Conservation (phyloP, 1,139 yeast genomes). For the Geotrichum cucujoidarum region DNA sequence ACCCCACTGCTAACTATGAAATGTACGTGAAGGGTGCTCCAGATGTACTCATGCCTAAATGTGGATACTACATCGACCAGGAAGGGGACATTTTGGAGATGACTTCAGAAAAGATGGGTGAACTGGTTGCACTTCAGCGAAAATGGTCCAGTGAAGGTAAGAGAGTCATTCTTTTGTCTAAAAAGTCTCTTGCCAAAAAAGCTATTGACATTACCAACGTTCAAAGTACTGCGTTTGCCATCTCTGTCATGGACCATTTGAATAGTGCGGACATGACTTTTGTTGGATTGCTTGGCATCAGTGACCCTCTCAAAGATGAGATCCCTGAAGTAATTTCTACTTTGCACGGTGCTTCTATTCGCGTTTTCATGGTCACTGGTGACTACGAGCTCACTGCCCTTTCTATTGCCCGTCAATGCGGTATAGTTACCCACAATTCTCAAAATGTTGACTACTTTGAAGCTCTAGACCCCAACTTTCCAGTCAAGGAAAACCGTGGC, state of each 20-base stretch:
- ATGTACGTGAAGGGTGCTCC: slow-evolving; percentile 48
- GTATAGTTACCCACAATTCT: slow-evolving; percentile 35
- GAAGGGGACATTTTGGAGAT: slow-evolving; percentile 15
- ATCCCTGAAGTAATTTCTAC: slow-evolving; percentile 38
- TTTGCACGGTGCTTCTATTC: slow-evolving; percentile 44
- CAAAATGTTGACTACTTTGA: slow-evolving; percentile 27
- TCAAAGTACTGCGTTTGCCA: neutral
- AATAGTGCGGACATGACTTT: slow-evolving; percentile 25
- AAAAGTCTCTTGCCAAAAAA: neutral
- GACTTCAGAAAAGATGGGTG: slow-evolving; percentile 6
- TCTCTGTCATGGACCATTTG: slow-evolving; percentile 9
- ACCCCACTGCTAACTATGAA: neutral
- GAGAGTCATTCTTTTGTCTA: slow-evolving; percentile 40
- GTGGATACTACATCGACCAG: slow-evolving; percentile 29
- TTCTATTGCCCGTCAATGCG: slow-evolving; percentile 45
- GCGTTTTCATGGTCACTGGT: slow-evolving; percentile 49
- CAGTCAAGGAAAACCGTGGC: neutral
- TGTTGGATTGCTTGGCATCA: slow-evolving; percentile 44
- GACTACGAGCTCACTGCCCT: slow-evolving; percentile 49
- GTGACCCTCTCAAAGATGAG: slow-evolving; percentile 47
- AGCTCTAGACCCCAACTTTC: neutral
- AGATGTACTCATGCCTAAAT: slow-evolving; percentile 41
- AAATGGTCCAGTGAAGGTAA: slow-evolving; percentile 43
- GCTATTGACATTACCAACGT: neutral
- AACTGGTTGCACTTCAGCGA: slow-evolving; percentile 34